Evolutionary conservation across 2,329 filamentous ascomycete genomes (phyloP).

Genomic region (Calonectria henricotiae): DNA sequence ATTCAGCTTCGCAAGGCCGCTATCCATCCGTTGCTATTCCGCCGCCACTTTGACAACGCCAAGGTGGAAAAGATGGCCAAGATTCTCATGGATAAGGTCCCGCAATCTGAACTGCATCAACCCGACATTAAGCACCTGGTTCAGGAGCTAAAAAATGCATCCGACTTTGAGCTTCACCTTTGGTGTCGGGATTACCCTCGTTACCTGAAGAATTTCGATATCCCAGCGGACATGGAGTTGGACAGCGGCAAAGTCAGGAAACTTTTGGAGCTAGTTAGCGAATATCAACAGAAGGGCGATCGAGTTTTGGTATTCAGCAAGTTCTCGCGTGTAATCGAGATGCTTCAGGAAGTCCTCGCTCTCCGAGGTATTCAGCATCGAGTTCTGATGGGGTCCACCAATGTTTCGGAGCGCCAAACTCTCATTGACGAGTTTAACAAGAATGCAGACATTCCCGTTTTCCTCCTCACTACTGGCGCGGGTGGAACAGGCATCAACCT

Average conservation of each 20-base stretch:
- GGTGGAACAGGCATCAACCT: constrained; percentile 98
- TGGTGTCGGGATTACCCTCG: constrained; percentile 74
- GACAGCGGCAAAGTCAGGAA: constrained; percentile 88
- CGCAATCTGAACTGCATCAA: constrained; percentile 69
- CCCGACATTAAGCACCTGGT: constrained; percentile 69
- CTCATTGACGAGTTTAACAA: constrained; percentile 90
- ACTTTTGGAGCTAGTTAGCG: constrained; percentile 80
- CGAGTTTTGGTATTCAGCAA: constrained; percentile 93
- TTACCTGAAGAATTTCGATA: constrained; percentile 70
- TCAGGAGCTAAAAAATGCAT: constrained; percentile 72
- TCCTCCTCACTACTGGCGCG: constrained; percentile 92
- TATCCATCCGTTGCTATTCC: constrained; percentile 91
- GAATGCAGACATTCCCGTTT: constrained; percentile 85
- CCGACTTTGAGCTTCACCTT: constrained; percentile 77
- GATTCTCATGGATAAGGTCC: constrained; percentile 81
- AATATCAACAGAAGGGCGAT: constrained; percentile 86
- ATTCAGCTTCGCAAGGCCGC: constrained; percentile 95
- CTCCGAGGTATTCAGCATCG: constrained; percentile 82
- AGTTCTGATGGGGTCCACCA: constrained; percentile 88
- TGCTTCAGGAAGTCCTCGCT: constrained; percentile 87
- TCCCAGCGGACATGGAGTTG: constrained; percentile 70
- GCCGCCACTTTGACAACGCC: constrained; percentile 83
- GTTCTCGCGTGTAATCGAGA: constrained; percentile 92
- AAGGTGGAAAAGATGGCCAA: constrained; percentile 84
- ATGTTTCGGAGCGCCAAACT: constrained; percentile 86